Evolutionary conservation across 2,329 filamentous ascomycete genomes (phyloP).

Genomic region (Pseudogymnoascus sp.): DNA sequence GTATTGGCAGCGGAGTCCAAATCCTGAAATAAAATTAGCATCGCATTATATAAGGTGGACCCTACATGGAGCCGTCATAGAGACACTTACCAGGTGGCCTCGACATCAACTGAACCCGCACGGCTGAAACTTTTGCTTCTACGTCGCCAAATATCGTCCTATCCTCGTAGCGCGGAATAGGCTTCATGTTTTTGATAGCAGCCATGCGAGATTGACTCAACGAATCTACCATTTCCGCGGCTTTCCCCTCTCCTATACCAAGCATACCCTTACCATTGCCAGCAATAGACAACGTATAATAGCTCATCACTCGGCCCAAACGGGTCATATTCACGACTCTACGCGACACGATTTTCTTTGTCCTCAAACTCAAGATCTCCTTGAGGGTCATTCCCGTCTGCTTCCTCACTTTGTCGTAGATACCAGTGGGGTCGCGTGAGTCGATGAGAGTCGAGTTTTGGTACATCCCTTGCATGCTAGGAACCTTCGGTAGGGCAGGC

Average conservation of each 20-base stretch:
- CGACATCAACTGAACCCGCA: conserved; percentile 70
- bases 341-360: conserved; percentile 67
- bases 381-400: conserved; percentile 46
- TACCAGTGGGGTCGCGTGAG: conserved; percentile 27
- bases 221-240: conserved; percentile 62
- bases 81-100: conserved; percentile 72
- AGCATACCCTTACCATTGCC: conserved; percentile 81
- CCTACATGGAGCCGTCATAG: neutral
- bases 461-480: conserved; percentile 12
- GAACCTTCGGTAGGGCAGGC: conserved; percentile 10
- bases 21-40: conserved; percentile 50
- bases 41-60: neutral
- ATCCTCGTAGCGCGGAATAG: conserved; percentile 84
- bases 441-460: conserved; percentile 19
- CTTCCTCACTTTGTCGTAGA: conserved; percentile 32
- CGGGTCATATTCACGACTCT: conserved; percentile 86
- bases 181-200: conserved; percentile 86
- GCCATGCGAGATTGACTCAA: conserved; percentile 64
- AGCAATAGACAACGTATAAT: conserved; percentile 70
- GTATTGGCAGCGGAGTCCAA: conserved; percentile 84
- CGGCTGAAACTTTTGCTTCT: conserved; percentile 77
- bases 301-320: conserved; percentile 80
- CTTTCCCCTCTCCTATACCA: conserved; percentile 86
- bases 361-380: conserved; percentile 47
- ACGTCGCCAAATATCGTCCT: conserved; percentile 85